A percentile compares a stretch with the other conserved stretches of the same genome.
These are phyloP conservation scores for Globisporangium orthogonon DNA, from an alignment of 352 stramenopile species.

Conservation along the genomic window DNA sequence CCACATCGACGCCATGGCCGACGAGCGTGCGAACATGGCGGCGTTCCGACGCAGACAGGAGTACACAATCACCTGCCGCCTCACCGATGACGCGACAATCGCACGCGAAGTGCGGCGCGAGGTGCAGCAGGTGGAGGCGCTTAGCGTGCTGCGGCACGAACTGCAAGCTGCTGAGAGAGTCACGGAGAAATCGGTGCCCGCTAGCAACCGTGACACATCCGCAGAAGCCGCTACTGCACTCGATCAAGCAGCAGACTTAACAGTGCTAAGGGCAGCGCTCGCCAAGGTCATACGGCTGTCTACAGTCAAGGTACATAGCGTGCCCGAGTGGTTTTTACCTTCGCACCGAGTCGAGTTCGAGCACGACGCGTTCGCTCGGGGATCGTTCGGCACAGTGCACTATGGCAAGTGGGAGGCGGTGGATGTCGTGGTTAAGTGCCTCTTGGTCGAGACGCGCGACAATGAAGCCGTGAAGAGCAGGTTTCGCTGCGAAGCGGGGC, in stretches of 20 bases:
- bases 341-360: slow-evolving; percentile 1
- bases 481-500: slow-evolving; percentile 2
- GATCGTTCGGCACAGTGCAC: slow-evolving; percentile 4
- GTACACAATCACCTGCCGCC: background rate
- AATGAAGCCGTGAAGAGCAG: background rate
- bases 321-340: background rate
- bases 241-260: background rate
- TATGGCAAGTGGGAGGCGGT: background rate
- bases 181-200: too few species aligned
- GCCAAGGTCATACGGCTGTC: slow-evolving; percentile 3
- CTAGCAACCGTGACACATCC: too few species aligned
- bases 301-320: background rate
- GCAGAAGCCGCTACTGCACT: too few species aligned
- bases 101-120: background rate
- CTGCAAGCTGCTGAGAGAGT: too few species aligned
- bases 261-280: background rate
- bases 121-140: background rate
- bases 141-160: background rate
- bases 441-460: background rate
- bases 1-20: background rate
- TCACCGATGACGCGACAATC: slow-evolving; percentile 5
- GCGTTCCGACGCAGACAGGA: background rate
- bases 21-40: background rate
- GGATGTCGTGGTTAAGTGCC: slow-evolving; percentile 7
- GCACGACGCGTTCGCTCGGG: background rate